These are phyloP conservation scores for Clohesyomyces aquaticus DNA, from an alignment of 495 filamentous ascomycete species.

Conservation along the genomic window DNA sequence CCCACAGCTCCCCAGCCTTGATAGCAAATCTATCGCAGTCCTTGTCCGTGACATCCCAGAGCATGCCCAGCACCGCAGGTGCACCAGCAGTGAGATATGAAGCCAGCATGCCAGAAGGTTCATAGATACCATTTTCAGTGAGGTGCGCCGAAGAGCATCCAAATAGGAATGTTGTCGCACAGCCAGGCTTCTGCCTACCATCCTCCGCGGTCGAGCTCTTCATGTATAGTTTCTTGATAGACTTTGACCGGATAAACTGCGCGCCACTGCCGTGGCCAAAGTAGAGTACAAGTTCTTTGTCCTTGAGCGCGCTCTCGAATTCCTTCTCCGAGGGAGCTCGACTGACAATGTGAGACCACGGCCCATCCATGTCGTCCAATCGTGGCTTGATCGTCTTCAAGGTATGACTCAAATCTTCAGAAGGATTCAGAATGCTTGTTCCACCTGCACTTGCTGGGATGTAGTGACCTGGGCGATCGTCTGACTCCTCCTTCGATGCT, in stretches of 20 bases:
- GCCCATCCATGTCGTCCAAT: conserved; percentile 54
- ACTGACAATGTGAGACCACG: conserved; percentile 68
- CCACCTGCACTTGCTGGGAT: conserved; percentile 69
- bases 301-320: conserved; percentile 58
- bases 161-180: conserved; percentile 85
- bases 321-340: conserved; percentile 76
- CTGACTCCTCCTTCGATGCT: conserved; percentile 44
- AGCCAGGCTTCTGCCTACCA: conserved; percentile 45
- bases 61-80: conserved; percentile 75
- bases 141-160: conserved; percentile 83
- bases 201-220: conserved; percentile 1
- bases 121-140: conserved; percentile 81
- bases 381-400: conserved; percentile 69
- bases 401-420: conserved; percentile 77
- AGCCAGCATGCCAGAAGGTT: conserved; percentile 84
- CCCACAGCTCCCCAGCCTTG: conserved; percentile 80
- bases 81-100: conserved; percentile 83
- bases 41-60: conserved; percentile 98
- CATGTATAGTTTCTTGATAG: conserved; percentile 73
- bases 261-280: conserved; percentile 96
- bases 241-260: conserved; percentile 83
- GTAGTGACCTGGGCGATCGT: conserved; percentile 53
- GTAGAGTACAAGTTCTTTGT: conserved; percentile 76
- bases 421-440: conserved; percentile 86
- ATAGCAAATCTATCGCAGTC: conserved; percentile 92